phyloP scores from a whole-genome alignment of 768 basidiomycete species.

The Boletus rubropictus region DNA sequence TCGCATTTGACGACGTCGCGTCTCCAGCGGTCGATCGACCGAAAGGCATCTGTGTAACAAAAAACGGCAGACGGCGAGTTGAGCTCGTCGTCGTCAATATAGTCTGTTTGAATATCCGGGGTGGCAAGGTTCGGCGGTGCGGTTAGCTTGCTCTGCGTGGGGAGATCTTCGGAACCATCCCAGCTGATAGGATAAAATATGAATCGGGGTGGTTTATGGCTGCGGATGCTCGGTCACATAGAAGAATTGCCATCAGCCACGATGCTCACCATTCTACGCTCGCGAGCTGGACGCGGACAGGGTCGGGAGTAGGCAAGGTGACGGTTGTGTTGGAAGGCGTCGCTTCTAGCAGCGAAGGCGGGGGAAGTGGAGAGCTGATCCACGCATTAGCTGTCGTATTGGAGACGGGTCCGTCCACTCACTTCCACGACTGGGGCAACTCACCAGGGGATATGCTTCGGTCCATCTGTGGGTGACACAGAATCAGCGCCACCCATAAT shows the following conservation, averaged over 20 bases:
- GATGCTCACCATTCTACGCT: slow-evolving; percentile 12
- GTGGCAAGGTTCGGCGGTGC: not conserved
- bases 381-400: not conserved
- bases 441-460: not conserved
- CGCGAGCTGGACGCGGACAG: slow-evolving; percentile 15
- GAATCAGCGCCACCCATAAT: not conserved
- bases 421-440: not conserved
- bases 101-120: not conserved
- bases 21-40: slow-evolving; percentile 23
- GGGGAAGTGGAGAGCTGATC: not conserved
- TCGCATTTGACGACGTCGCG: slow-evolving; percentile 10
- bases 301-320: slow-evolving; percentile 26
- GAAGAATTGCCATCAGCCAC: not conserved
- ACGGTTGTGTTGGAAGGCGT: slow-evolving; percentile 23
- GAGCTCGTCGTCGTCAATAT: slow-evolving; percentile 35
- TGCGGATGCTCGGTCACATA: slow-evolving; percentile 1
- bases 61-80: slow-evolving; percentile 18
- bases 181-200: slow-evolving; percentile 26
- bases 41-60: slow-evolving; percentile 18
- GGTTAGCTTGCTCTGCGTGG: slow-evolving; percentile 21
- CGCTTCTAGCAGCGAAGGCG: not conserved
- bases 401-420: not conserved
- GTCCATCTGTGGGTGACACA: not conserved
- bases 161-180: slow-evolving; percentile 17
- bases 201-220: slow-evolving; percentile 18